Evolutionary conservation across 345 rosid species (phyloP), one percentile per base, ranked within the genome.

Genomic region (Melastoma malabathricum): DNA sequence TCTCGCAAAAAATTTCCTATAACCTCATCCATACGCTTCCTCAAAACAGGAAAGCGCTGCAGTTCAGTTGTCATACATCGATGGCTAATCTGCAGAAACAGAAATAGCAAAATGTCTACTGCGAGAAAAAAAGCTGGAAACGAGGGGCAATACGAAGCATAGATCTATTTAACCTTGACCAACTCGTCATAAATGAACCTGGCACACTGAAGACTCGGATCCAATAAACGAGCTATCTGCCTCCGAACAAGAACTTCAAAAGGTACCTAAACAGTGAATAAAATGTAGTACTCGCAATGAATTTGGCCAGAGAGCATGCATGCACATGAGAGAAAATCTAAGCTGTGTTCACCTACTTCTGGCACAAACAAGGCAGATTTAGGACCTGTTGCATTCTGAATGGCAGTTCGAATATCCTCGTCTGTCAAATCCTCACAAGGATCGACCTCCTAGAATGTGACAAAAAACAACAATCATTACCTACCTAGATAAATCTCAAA

Each of bases 341-440:
- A 59, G 47, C 9, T 20, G 59, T 7, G 2, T 65, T 43, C 44
- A 65, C 85, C 47, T 72, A 90, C 98, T 60, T 84, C 94, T 43
- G 94, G 96, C 57, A 86, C 89, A 68, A 90, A 90, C 14, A 90
- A 64, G 46, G 94, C 89, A 62, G 92, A 78, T 69, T 63, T 87
- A 50, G 94, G 92, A 67, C 96, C 98, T 51, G 92, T 84, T 47
- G 98, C 96, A 75, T 90, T 90, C 73, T 86, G 98, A 68, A 90
- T 86, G 47, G 89, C 94, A 57, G 89, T 90, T 58, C 87, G 86
- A 56, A 90, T 90, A 70, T 90, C 92, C 43, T 79, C 94, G 58
- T 82, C 87, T 46, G 94, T 90, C 79, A 90, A 80, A 69, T 82
- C 89, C 64, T 86, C 89, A 59, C 98, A 90, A 38, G 94, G 98